Conservation (phyloP, 108 stramenopile species). For the Poteriospumella lacustris region DNA sequence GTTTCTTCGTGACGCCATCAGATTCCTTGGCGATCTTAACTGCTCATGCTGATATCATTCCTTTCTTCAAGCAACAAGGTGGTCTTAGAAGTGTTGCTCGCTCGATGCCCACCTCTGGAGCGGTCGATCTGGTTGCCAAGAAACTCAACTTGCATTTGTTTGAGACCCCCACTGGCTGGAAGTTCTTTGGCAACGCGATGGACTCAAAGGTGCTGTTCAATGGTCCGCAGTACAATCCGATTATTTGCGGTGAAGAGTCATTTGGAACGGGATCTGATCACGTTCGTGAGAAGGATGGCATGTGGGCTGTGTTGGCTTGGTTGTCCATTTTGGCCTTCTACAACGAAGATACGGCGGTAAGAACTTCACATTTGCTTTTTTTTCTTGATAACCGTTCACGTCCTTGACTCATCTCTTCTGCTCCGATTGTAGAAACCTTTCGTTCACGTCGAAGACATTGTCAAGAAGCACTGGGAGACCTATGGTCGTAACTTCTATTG, state of each 20-base stretch:
- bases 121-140: slow-evolving; percentile 93
- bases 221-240: slow-evolving; percentile 89
- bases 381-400: not conserved
- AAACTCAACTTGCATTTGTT: slow-evolving; percentile 74
- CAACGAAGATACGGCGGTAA: slow-evolving; percentile 71
- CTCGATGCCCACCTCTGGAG: slow-evolving; percentile 98
- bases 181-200: slow-evolving; percentile 99
- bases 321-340: slow-evolving; percentile 79
- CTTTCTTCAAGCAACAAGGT: slow-evolving; percentile 88
- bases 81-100: slow-evolving; percentile 94
- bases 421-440: slow-evolving; percentile 68
- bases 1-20: slow-evolving; percentile 98
- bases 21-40: slow-evolving; percentile 97
- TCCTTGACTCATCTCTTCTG: no score
- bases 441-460: slow-evolving; percentile 90
- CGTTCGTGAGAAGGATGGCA: slow-evolving; percentile 99
- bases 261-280: slow-evolving; percentile 98
- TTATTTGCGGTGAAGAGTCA: slow-evolving; percentile 98
- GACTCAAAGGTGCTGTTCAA: slow-evolving; percentile 84
- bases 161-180: slow-evolving; percentile 99
- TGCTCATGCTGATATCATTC: slow-evolving; percentile 88
- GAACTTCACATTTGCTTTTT: not conserved
- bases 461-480: slow-evolving; percentile 81
- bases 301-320: slow-evolving; percentile 99
- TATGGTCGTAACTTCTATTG: slow-evolving; percentile 98